Evolutionary conservation across 2,329 filamentous ascomycete genomes (phyloP), one percentile per base, ranked within the genome.

Genomic region (Exophiala bonariae): DNA sequence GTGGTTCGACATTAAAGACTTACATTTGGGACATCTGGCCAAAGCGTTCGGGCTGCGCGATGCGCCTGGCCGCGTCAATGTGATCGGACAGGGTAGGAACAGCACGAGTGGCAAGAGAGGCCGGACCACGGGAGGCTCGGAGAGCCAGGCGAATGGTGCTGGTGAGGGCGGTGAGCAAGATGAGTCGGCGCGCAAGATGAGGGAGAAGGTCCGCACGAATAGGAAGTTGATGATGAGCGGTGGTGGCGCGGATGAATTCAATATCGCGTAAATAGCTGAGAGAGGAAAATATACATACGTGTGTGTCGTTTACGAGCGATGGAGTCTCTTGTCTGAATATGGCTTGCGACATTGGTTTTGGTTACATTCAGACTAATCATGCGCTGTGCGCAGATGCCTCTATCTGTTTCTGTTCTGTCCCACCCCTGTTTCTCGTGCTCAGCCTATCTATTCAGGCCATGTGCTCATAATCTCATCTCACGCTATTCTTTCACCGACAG

Each of bases 11-110:
- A 95, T 96, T 68, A 90, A 89, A 50, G 82, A 88, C 61, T 72
- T 99, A 37, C 93, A 99, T 66, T 72, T 97, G 6, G 93, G 93
- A 3, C 93, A 99, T 74, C 74, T 93, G 56, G 92, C 92, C 6
- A 99, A 99, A 75, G 89, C 87, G 19, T 99, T 95, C 64, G 93
- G 85, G 2, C 72, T 99, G 57, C 79, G 95, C 55, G 93, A 99
- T 66, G 83, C 89, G 23, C 93, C 93, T 0, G 86, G 87, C 4
- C 86, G 87, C 40, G 95, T 99, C 52, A 74, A 73, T 54, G 68
- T 73, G 14, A 68, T 69, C n/a, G 70, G 72, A 72, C 71, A 37
- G 68, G 69, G 59, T 66, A 71, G 20, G 75, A 6, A 6, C 11
- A 71, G 31, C 67, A 66, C 9, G 65, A 33, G 66, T 69, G 34